Evolutionary conservation across 179 eudicot genomes (phyloP).

Genomic region (Patellifolia procumbens): DNA sequence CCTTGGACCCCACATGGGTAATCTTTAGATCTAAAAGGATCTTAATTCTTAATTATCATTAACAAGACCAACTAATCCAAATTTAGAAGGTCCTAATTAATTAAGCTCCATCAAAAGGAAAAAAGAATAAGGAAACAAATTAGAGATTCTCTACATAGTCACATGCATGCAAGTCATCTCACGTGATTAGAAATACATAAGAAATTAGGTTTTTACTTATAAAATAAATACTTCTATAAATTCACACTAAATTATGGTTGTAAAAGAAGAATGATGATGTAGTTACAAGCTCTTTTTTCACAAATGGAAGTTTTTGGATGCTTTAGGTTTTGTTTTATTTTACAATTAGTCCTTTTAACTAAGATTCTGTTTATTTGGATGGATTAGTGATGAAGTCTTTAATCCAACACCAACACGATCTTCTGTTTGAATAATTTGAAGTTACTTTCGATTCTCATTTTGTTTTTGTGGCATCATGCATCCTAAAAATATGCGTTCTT

Average conservation of each 20-base stretch:
- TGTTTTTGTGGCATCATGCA: too few species aligned
- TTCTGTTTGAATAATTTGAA: too few species aligned
- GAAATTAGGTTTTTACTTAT: neutral
- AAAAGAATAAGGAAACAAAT: neutral
- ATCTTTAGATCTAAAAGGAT: conserved; percentile 15
- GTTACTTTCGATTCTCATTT: too few species aligned
- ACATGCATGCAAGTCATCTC: conserved; percentile 22
- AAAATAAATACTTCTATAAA: too few species aligned
- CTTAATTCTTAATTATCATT: too few species aligned
- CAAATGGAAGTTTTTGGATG: neutral
- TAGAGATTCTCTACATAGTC: conserved; percentile 24
- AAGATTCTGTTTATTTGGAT: too few species aligned
- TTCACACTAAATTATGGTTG: neutral
- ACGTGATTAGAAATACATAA: conserved; percentile 22
- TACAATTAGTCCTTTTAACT: neutral
- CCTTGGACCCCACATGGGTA: conserved; percentile 15
- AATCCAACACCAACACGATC: too few species aligned
- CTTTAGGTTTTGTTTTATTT: neutral
- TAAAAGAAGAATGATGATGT: neutral
- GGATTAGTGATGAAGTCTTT: too few species aligned
- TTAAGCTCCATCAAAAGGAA: neutral
- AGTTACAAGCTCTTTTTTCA: conserved; percentile 2
- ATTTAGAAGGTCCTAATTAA: neutral
- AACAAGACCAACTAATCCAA: neutral
- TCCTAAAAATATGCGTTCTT: too few species aligned